Evolutionary conservation across 2,329 filamentous ascomycete species (phyloP), one percentile per base, ranked within the genome.

Genomic region (Epichloe uncinata): DNA sequence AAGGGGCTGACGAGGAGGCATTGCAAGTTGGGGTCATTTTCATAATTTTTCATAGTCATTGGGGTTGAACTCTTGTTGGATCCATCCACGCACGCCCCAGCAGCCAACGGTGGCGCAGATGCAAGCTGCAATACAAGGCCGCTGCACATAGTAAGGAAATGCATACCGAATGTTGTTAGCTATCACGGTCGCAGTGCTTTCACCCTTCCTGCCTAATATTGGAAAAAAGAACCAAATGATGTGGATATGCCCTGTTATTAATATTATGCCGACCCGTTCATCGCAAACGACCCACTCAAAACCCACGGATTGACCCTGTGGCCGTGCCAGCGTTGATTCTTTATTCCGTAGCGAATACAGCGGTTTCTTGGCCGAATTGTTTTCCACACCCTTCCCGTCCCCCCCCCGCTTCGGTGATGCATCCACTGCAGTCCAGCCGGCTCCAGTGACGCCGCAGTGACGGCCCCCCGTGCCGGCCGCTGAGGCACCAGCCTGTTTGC

Each of bases 291-390:
- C n/a, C 22, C 22, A 26, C 22, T 64, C 58, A 53, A 56, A 63
- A 58, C 56, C 59, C 60, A 53, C 56, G 55, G 55, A 58, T 45
- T 37, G 49, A 53, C 61, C 59, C 55, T 63, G 60, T 64, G 62
- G 57, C 44, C 22, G 22, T 26, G 22, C 55, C 52, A 47, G 53
- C 45, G 52, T 22, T 22, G 22, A 22, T 22, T 22, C 22, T 22
- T 22, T 22, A 22, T 22, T 22, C 22, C 22, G 22, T 6, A 2
- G 22, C 22, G 22, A 22, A 22, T 22, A 22, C 22, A 22, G 20
- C 20, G 20, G 20, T 5, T 22, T 22, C 20, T 22, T 22, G 20
- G 20, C 5, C 20, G 20, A 22, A 22, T 22, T 22, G 22, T 22
- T 22, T 22, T 6, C 22, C 22, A 22, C 22, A 22, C 22, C 22